phyloP scores from a whole-genome alignment of 495 filamentous ascomycete species.

The Hypoxylon fragiforme region DNA sequence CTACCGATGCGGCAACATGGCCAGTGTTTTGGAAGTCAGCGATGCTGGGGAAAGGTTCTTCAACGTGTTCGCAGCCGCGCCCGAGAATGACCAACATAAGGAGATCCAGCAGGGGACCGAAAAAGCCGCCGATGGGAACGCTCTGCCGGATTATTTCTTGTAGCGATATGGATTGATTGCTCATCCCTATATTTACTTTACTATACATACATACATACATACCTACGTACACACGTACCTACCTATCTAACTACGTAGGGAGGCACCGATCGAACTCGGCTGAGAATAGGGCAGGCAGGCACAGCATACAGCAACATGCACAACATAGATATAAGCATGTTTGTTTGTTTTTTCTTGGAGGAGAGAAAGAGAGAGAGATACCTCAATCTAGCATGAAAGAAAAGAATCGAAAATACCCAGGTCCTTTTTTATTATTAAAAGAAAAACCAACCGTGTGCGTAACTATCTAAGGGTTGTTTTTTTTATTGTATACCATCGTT shows the following conservation, averaged over 20 bases:
- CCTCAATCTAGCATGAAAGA: slow-evolving; percentile 2
- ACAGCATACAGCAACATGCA: too few species aligned
- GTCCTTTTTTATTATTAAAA: neutral
- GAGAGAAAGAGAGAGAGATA: too few species aligned
- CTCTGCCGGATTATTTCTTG: slow-evolving; percentile 61
- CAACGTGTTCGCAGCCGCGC: slow-evolving; percentile 95
- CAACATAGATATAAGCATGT: too few species aligned
- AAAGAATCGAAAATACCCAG: slow-evolving; percentile 24
- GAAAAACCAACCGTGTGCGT: too few species aligned
- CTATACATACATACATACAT: too few species aligned
- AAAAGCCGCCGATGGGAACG: slow-evolving; percentile 54
- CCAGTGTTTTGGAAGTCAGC: slow-evolving; percentile 93
- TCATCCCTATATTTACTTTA: too few species aligned
- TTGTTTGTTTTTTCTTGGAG: too few species aligned
- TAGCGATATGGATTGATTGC: too few species aligned
- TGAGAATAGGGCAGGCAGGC: neutral
- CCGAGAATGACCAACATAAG: slow-evolving; percentile 90
- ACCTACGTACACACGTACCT: neutral
- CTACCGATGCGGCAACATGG: slow-evolving; percentile 95
- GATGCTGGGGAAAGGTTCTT: slow-evolving; percentile 89
- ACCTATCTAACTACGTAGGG: neutral
- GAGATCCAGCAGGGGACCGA: slow-evolving; percentile 68
- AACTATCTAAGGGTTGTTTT: too few species aligned
- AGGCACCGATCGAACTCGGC: neutral
- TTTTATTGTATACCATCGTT: too few species aligned